Evolutionary conservation across 2,329 filamentous ascomycete genomes (phyloP).

Genomic region (Colletotrichum navitas): DNA sequence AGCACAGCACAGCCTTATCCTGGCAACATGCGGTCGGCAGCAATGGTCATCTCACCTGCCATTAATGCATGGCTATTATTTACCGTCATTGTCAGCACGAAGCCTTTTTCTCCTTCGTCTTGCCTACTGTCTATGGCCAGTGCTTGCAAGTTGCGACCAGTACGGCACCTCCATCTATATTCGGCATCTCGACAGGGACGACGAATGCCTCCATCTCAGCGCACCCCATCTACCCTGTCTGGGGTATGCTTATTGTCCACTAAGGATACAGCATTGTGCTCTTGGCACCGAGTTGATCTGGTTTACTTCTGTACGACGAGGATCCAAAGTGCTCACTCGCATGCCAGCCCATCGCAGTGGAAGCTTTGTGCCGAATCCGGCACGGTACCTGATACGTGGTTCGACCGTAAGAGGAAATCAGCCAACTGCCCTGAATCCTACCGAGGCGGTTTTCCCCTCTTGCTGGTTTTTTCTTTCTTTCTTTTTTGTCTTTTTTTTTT

Average conservation of each 20-base stretch:
- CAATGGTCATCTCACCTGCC: constrained; percentile 22
- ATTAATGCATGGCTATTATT: constrained; percentile 35
- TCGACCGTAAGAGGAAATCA: constrained; percentile 20
- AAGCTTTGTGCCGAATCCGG: constrained; percentile 29
- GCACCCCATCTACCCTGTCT: constrained; percentile 3
- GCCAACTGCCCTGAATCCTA: constrained; percentile 8
- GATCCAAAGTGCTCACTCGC: constrained; percentile 27
- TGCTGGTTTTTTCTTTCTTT: too few species aligned
- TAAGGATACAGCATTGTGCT: constrained; percentile 15
- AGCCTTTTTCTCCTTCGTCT: constrained; percentile 10
- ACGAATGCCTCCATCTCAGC: constrained; percentile 22
- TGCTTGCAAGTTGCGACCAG: constrained; percentile 11
- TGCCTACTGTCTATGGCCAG: constrained; percentile 4
- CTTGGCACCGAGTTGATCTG: constrained; percentile 28
- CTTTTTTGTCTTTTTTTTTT: too few species aligned
- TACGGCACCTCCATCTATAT: constrained; percentile 27
- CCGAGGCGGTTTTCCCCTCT: not conserved
- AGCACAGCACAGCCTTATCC: constrained; percentile 42
- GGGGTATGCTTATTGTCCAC: constrained; percentile 33
- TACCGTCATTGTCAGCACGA: constrained; percentile 34
- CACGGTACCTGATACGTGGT: constrained; percentile 24
- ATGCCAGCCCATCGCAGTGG: constrained; percentile 31
- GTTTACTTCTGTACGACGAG: constrained; percentile 2
- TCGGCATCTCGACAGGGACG: constrained; percentile 35
- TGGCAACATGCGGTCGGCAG: constrained; percentile 6